A percentile compares a stretch with the other conserved stretches of the same genome.
Evolutionary conservation across 2,329 filamentous ascomycete genomes (phyloP).

Genomic region (Huntiella omanensis): DNA sequence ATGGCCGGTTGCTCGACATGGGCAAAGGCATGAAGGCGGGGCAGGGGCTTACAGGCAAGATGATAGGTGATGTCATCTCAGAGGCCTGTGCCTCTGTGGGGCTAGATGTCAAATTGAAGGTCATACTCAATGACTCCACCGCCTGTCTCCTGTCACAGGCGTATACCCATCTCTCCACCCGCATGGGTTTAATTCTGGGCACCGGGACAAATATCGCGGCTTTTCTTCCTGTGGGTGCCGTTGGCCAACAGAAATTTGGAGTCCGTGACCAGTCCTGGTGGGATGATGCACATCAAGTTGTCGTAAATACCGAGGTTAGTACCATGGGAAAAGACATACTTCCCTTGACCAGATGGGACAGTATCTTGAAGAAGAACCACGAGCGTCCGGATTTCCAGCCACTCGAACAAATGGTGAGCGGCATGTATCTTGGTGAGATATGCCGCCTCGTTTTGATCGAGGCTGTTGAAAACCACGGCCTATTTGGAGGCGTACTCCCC

Average conservation of each 20-base stretch:
- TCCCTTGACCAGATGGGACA: constrained; percentile 43
- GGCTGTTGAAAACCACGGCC: constrained; percentile 32
- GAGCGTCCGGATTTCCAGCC: constrained; percentile 41
- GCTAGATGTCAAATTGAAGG: constrained; percentile 35
- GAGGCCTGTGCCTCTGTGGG: constrained; percentile 30
- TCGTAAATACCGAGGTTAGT: constrained; percentile 48
- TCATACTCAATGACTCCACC: constrained; percentile 49
- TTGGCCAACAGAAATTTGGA: constrained; percentile 38
- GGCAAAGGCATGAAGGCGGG: constrained; percentile 47
- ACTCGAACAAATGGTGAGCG: constrained; percentile 42
- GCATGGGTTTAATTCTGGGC: constrained; percentile 46
- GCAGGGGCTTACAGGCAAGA: constrained; percentile 36
- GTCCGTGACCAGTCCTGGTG: constrained; percentile 36
- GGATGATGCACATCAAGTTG: constrained; percentile 38
- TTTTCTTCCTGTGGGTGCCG: constrained; percentile 38
- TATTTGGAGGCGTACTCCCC: constrained; percentile 39
- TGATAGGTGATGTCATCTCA: constrained; percentile 39
- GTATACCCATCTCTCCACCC: constrained; percentile 37
- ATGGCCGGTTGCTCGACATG: constrained; percentile 41
- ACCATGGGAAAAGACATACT: constrained; percentile 45
- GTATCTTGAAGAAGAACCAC: constrained; percentile 30
- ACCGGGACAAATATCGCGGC: constrained; percentile 49
- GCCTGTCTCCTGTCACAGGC: constrained; percentile 48
- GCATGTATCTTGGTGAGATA: constrained; percentile 49
- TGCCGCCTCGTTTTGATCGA: constrained; percentile 39